These are phyloP conservation scores for Flaveria bidentis DNA, from an alignment of 129 eudicot genomes.

Conservation along the genomic window DNA sequence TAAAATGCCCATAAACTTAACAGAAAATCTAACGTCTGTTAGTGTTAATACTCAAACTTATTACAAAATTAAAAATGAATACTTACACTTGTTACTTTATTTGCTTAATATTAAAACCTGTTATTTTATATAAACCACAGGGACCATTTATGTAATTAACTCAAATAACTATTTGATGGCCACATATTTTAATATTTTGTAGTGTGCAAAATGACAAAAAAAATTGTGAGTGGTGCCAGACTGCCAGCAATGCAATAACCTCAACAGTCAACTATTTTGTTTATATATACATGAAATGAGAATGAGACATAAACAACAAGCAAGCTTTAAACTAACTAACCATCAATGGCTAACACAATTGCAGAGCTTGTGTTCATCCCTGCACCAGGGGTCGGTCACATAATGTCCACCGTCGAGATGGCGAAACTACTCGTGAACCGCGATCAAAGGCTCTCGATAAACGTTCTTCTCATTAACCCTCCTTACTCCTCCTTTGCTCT, in stretches of 20 bases:
- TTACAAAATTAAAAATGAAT: too few species aligned
- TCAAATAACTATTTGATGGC: too few species aligned
- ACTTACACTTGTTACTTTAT: too few species aligned
- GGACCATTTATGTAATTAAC: too few species aligned
- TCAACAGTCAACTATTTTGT: not conserved
- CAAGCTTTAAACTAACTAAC: not conserved
- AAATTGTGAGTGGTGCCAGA: not conserved
- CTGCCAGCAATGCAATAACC: not conserved
- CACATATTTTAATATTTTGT: too few species aligned
- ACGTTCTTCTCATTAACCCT: conserved; percentile 29
- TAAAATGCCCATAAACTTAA: too few species aligned
- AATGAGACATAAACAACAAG: not conserved
- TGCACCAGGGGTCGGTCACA: conserved; percentile 40
- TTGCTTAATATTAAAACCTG: too few species aligned
- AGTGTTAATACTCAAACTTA: too few species aligned
- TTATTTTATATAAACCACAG: too few species aligned
- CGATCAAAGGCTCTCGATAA: conserved; percentile 31
- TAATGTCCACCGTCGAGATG: conserved; percentile 32
- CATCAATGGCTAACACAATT: not conserved
- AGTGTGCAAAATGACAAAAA: too few species aligned
- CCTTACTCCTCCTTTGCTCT: conserved; percentile 15
- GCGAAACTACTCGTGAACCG: conserved; percentile 38
- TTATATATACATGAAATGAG: not conserved
- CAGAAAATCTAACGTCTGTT: too few species aligned
- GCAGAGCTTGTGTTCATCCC: conserved; percentile 42